phyloP scores from a whole-genome alignment of 768 basidiomycete species.

The Filobasidium floriforme region DNA sequence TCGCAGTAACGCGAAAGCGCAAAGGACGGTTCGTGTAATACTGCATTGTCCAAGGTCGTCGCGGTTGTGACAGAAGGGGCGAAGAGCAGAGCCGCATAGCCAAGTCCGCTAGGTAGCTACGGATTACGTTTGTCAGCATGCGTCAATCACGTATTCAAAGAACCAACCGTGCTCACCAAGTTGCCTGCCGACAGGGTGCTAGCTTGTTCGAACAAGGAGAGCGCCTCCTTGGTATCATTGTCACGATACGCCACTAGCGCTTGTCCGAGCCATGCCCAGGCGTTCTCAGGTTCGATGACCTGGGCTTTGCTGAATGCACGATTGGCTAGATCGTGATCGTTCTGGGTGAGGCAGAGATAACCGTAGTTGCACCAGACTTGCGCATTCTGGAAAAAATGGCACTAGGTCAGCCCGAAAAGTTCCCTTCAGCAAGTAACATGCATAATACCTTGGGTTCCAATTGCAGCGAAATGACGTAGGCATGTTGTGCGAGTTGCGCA shows the following conservation, averaged over 20 bases:
- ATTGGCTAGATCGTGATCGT: constrained; percentile 72
- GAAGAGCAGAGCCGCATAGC: constrained; percentile 52
- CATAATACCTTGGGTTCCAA: constrained; percentile 61
- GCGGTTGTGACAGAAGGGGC: constrained; percentile 48
- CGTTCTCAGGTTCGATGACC: constrained; percentile 81
- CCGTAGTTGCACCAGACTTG: constrained; percentile 80
- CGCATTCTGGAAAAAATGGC: too few relatives aligned
- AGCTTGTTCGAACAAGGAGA: constrained; percentile 50
- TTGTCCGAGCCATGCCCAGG: constrained; percentile 84
- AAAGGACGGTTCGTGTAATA: constrained; percentile 69
- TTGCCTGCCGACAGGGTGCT: constrained; percentile 43
- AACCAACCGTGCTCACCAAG: constrained; percentile 30
- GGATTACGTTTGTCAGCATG: constrained; percentile 13
- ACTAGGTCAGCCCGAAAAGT: too few relatives aligned
- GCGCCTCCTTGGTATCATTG: constrained; percentile 55
- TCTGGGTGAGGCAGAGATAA: constrained; percentile 70
- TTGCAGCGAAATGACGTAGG: constrained; percentile 81
- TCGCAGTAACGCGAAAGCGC: constrained; percentile 68
- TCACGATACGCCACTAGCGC: constrained; percentile 41
- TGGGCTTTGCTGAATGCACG: constrained; percentile 82
- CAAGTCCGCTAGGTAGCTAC: constrained; percentile 61
- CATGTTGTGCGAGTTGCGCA: constrained; percentile 75
- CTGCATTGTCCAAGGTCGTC: constrained; percentile 2
- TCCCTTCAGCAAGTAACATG: constrained; percentile 1
- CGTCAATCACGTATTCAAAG: too few relatives aligned